phyloP scores from a whole-genome alignment of 2,329 filamentous ascomycete genomes.

The Fusarium sterilihyphosum region DNA sequence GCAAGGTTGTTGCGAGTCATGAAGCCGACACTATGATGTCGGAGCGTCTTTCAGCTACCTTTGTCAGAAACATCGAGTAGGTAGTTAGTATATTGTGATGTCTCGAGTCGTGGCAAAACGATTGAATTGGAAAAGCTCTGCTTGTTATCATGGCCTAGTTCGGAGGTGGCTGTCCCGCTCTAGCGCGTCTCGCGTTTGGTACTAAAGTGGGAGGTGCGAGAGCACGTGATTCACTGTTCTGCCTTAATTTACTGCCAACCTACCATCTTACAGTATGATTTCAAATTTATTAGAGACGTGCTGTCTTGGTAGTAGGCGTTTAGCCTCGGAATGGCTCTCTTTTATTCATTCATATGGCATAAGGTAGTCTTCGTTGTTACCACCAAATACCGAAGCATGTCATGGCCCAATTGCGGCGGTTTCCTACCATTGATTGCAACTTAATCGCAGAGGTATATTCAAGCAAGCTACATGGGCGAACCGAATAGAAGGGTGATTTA shows the following conservation, averaged over 20 bases:
- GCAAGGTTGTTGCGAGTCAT: conserved; percentile 72
- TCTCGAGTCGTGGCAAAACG: conserved; percentile 8
- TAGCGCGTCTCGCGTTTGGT: conserved; percentile 47
- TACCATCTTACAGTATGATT: background rate
- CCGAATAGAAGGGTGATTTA: background rate
- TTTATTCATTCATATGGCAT: background rate
- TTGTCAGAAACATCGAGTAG: conserved; percentile 40
- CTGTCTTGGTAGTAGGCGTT: background rate
- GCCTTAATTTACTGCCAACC: background rate
- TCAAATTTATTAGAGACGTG: background rate
- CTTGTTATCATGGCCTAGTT: conserved; percentile 39
- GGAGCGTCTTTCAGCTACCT: conserved; percentile 35
- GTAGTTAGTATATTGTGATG: conserved; percentile 11
- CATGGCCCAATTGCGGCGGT: background rate
- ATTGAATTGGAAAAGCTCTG: conserved; percentile 18
- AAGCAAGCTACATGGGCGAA: background rate
- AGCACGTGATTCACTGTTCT: conserved; percentile 39
- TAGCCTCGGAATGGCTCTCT: background rate
- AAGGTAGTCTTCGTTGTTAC: background rate
- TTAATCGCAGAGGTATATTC: background rate
- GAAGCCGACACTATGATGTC: conserved; percentile 52
- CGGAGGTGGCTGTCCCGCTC: conserved; percentile 26
- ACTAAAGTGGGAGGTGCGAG: conserved; percentile 46
- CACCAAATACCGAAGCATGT: background rate
- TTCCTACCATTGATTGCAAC: background rate